Evolutionary conservation across 306 rosid genomes (phyloP).

Genomic region (Fragaria vesca): DNA sequence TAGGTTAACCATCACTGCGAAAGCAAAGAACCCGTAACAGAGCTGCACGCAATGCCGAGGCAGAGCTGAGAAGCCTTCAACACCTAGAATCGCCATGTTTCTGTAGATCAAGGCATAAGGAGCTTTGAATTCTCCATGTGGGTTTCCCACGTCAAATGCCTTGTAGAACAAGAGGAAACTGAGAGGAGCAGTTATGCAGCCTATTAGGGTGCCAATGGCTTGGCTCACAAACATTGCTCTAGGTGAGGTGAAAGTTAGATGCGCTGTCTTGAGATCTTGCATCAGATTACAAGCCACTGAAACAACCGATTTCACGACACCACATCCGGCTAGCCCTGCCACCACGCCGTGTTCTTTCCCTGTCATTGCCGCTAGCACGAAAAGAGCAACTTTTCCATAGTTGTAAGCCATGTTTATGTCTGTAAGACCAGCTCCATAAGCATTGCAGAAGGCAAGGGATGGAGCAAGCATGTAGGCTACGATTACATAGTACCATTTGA

Average conservation of each 20-base stretch:
- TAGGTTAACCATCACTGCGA: constrained; percentile 36
- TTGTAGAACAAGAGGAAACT: constrained; percentile 81
- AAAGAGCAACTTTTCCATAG: constrained; percentile 86
- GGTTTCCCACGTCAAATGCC: constrained; percentile 69
- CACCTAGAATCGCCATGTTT: constrained; percentile 57
- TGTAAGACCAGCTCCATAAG: constrained; percentile 91
- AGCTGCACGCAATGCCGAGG: constrained; percentile 84
- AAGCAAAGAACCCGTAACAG: constrained; percentile 47
- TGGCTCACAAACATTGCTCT: constrained; percentile 89
- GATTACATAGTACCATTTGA: constrained; percentile 49
- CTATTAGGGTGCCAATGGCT: constrained; percentile 66
- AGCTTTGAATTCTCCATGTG: constrained; percentile 83
- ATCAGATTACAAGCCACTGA: constrained; percentile 79
- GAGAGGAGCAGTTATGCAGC: constrained; percentile 71
- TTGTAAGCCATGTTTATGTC: constrained; percentile 96
- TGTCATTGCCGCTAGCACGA: constrained; percentile 58
- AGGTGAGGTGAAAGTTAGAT: constrained; percentile 75
- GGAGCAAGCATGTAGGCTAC: constrained; percentile 65
- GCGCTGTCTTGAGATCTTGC: constrained; percentile 94
- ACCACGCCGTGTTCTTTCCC: constrained; percentile 44
- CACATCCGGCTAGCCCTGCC: constrained; percentile 76
- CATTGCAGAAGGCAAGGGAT: constrained; percentile 91
- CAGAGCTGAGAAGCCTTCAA: constrained; percentile 67
- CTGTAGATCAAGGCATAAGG: constrained; percentile 74
- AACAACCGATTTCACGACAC: constrained; percentile 66